These are phyloP conservation scores for Aspergillus sp. DNA, from an alignment of 2,329 filamentous ascomycete species.

Conservation along the genomic window DNA sequence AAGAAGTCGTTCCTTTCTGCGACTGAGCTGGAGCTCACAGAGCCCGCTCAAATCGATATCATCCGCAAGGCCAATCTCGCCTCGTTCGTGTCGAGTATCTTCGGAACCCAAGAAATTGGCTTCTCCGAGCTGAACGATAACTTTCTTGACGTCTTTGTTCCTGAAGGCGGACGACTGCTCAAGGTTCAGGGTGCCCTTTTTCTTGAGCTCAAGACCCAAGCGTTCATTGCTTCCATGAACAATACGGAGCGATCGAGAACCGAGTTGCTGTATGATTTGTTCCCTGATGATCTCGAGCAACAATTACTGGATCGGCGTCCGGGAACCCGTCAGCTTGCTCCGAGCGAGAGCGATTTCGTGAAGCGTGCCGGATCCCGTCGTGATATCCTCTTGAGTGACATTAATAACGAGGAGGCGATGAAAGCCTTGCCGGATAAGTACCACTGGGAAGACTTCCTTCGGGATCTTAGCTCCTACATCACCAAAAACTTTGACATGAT, in stretches of 20 bases:
- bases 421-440: conserved; percentile 58
- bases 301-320: conserved; percentile 55
- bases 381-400: conserved; percentile 56
- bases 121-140: conserved; percentile 63
- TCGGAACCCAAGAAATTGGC: conserved; percentile 63
- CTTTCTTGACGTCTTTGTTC: conserved; percentile 64
- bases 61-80: conserved; percentile 65
- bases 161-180: conserved; percentile 56
- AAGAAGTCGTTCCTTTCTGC: conserved; percentile 57
- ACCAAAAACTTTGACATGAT: conserved; percentile 57
- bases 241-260: conserved; percentile 55
- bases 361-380: conserved; percentile 54
- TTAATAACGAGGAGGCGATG: conserved; percentile 51
- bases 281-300: conserved; percentile 57
- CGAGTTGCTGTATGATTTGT: conserved; percentile 59
- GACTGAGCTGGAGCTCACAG: conserved; percentile 52
- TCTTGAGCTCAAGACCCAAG: conserved; percentile 66
- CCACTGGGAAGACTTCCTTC: conserved; percentile 63
- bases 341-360: conserved; percentile 61
- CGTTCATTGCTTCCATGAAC: conserved; percentile 62
- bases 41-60: conserved; percentile 55
- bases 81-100: conserved; percentile 63
- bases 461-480: conserved; percentile 58
- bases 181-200: conserved; percentile 62
- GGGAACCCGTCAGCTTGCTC: conserved; percentile 53